Evolutionary conservation across 129 eudicot genomes (phyloP).

Genomic region (Mikania micrantha): DNA sequence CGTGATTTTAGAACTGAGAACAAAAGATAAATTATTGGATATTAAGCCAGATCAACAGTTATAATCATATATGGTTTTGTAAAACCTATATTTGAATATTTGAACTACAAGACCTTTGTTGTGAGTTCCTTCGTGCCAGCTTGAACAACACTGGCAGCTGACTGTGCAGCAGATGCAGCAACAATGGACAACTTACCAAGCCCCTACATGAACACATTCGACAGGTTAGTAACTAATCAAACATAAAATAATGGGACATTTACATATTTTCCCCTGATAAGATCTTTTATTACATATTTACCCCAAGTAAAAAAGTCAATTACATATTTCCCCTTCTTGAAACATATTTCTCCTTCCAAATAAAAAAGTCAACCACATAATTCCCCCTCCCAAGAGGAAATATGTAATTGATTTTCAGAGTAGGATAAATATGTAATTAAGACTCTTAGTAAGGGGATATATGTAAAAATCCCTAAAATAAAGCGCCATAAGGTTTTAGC

Average conservation of each 20-base stretch:
- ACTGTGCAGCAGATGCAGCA: conserved; percentile 85
- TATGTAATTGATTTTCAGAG: too few relatives aligned
- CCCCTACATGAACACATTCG: conserved; percentile 43
- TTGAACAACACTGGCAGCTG: conserved; percentile 93
- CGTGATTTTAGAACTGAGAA: background rate
- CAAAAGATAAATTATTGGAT: background rate
- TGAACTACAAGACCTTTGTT: conserved; percentile 51
- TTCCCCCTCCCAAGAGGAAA: too few relatives aligned
- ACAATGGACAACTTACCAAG: conserved; percentile 74
- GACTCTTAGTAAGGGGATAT: too few relatives aligned
- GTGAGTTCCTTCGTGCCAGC: conserved; percentile 86
- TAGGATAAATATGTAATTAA: too few relatives aligned
- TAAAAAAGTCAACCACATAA: too few relatives aligned
- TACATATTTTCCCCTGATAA: too few relatives aligned
- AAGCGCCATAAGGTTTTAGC: background rate
- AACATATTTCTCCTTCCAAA: too few relatives aligned
- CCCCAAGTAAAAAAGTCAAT: too few relatives aligned
- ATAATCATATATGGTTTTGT: background rate
- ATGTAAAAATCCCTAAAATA: too few relatives aligned
- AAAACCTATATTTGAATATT: background rate
- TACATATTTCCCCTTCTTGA: too few relatives aligned
- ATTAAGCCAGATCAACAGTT: background rate
- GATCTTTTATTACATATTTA: too few relatives aligned
- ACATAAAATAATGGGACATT: background rate
- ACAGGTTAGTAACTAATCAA: conserved; percentile 1